These are phyloP conservation scores for Carex cristatella DNA, from an alignment of 176 grass and related monocot genomes.

Conservation along the genomic window DNA sequence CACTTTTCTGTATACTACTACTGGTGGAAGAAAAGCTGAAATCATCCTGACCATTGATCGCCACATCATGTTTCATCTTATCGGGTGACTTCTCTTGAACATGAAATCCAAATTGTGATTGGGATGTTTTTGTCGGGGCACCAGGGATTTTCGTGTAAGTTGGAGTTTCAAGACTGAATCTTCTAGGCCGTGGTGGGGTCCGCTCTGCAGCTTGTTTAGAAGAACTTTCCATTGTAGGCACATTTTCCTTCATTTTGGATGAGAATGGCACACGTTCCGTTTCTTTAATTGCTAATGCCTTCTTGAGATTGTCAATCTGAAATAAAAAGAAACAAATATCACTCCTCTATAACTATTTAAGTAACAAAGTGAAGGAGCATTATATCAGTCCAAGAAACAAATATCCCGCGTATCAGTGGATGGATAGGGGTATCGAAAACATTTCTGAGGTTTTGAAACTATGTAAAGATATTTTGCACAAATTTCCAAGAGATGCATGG, in stretches of 20 bases:
- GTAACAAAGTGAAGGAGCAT: not conserved
- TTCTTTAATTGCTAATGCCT: slow-evolving; percentile 58
- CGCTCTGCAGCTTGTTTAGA: slow-evolving; percentile 39
- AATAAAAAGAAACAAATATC: not conserved
- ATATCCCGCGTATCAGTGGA: not conserved
- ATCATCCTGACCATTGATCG: slow-evolving; percentile 20
- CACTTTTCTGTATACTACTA: slow-evolving; percentile 26
- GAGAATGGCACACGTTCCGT: slow-evolving; percentile 28
- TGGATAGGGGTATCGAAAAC: not conserved
- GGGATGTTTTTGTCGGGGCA: slow-evolving; percentile 26
- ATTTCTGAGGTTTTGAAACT: not conserved
- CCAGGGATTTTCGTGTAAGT: slow-evolving; percentile 34
- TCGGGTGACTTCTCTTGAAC: slow-evolving; percentile 37
- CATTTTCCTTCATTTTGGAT: slow-evolving; percentile 57
- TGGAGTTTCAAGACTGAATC: slow-evolving; percentile 64
- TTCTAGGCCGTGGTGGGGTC: slow-evolving; percentile 52
- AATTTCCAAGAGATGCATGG: not conserved
- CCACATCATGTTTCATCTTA: slow-evolving; percentile 34
- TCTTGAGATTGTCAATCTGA: slow-evolving; percentile 76
- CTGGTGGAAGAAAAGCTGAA: slow-evolving; percentile 32
- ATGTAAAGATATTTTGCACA: not conserved
- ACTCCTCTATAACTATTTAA: not conserved
- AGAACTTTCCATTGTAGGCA: slow-evolving; percentile 27
- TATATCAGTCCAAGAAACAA: not conserved
- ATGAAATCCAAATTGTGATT: slow-evolving; percentile 39